Conservation (phyloP, 2,329 filamentous ascomycete species). For the Diplodia seriata region DNA sequence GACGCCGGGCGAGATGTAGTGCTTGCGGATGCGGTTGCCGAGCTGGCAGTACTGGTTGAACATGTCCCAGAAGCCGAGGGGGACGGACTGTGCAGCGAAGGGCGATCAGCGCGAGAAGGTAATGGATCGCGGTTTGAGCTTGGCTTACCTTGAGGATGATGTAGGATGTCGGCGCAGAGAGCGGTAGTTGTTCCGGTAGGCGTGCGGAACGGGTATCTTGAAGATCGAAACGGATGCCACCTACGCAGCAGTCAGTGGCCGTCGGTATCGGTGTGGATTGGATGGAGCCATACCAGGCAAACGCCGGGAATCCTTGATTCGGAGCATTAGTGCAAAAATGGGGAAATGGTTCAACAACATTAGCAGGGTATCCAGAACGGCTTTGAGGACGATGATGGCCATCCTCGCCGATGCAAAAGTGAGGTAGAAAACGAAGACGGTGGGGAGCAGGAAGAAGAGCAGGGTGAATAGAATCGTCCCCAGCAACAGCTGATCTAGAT, state of each 20-base stretch:
- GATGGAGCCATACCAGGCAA: conserved; percentile 71
- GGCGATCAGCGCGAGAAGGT: conserved; percentile 5
- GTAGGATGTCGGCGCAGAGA: conserved; percentile 72
- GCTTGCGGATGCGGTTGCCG: conserved; percentile 87
- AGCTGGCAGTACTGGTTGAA: conserved; percentile 98
- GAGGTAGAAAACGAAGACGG: conserved; percentile 94
- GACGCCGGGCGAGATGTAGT: conserved; percentile 90
- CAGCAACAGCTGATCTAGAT: conserved; percentile 92
- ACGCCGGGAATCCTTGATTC: conserved; percentile 88
- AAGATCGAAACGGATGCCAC: conserved; percentile 89
- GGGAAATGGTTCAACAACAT: conserved; percentile 98
- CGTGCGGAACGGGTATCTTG: conserved; percentile 66
- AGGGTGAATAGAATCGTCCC: conserved; percentile 97
- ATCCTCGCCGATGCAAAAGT: conserved; percentile 95
- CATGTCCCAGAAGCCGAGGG: conserved; percentile 89
- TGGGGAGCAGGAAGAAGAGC: conserved; percentile 92
- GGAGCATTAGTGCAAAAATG: conserved; percentile 93
- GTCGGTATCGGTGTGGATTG: not conserved
- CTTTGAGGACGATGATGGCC: conserved; percentile 93
- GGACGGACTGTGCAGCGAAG: conserved; percentile 70
- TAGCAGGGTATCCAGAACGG: conserved; percentile 85
- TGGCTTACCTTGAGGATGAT: conserved; percentile 79
- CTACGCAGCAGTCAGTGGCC: conserved; percentile 46
- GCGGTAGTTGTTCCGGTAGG: conserved; percentile 46
- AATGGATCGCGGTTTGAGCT: conserved; percentile 32